Evolutionary conservation across 2,329 filamentous ascomycete species (phyloP), one percentile per base, ranked within the genome.

Genomic region (Ceratocystis albifundus): DNA sequence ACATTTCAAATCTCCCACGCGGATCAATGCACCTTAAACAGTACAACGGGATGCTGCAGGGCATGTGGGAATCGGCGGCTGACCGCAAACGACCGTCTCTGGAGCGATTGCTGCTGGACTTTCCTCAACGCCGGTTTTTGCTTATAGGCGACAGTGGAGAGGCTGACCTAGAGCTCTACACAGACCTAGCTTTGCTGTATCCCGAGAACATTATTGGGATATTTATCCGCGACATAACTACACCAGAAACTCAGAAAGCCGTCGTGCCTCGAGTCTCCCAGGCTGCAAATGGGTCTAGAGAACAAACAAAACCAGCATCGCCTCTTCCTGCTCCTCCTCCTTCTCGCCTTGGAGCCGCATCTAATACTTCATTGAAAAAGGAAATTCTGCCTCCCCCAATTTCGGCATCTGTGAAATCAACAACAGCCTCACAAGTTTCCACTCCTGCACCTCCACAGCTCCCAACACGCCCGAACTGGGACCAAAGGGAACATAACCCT

Each of bases 1-100:
- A 86, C 70, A 76, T 88, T 50, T 88, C 89, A 5, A 88, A 88
- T 1, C 78, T 99, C 0, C 94, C 94, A 0, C 84, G 84, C 0
- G 95, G 94, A 0, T 96, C 93, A 0, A 89, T 97, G 70, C 95
- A 99, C 73, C 76, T 99, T 70, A 99, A 99, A 75, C 90, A 96
- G 70, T 99, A 99, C 75, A 90, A 85, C 68, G 94, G 95, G 61
- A 96, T 97, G 90, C 80, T 99, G 15, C 93, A 97, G 75, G 94
- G 95, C 0, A 96, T 99, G 50, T 97, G 99, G 71, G 94, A 99
- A 75, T 94, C 94, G 8, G 94, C 96, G 0, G 91, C 93, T 0
- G 95, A 99, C 75, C 82, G 93, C 67, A 99, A 99, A 78, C 93
- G 91, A 74, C 86, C 88, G 0, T 92, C 90, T 0, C 79, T 99